Conservation (phyloP, 345 rosid genomes). For the Populus tremula region DNA sequence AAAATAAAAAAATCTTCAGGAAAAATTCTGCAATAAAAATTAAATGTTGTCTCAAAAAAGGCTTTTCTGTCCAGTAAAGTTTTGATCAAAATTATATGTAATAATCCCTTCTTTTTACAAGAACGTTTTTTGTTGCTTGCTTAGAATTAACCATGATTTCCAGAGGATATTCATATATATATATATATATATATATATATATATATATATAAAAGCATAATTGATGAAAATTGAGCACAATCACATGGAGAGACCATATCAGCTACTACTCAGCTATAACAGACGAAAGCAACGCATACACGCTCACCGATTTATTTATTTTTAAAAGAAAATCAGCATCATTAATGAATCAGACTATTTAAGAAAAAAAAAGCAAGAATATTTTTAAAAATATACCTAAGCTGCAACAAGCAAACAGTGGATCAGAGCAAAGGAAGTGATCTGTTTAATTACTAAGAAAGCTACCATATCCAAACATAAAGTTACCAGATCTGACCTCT, state of each 20-base stretch:
- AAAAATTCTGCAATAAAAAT: too few relatives aligned
- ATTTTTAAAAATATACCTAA: background rate
- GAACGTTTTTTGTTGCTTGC: background rate
- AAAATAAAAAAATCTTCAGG: too few relatives aligned
- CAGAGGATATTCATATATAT: background rate
- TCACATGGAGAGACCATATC: background rate
- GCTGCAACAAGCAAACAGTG: background rate
- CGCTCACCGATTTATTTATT: background rate
- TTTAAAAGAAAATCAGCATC: background rate
- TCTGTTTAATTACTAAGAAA: conserved; percentile 7
- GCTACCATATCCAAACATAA: background rate
- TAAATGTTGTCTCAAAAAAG: background rate
- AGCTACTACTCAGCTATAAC: background rate
- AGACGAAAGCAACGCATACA: background rate
- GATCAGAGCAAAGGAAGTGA: background rate
- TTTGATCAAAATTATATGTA: background rate
- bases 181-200: background rate
- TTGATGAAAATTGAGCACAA: background rate
- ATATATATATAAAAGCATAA: background rate
- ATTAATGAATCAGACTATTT: background rate
- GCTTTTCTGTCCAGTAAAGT: background rate
- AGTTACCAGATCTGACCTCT: background rate
- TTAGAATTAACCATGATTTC: background rate
- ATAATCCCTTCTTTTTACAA: background rate
- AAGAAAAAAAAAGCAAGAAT: background rate